Evolutionary conservation across 2,329 filamentous ascomycete genomes (phyloP), one percentile per base, ranked within the genome.

Genomic region (Xylaria polymorpha): DNA sequence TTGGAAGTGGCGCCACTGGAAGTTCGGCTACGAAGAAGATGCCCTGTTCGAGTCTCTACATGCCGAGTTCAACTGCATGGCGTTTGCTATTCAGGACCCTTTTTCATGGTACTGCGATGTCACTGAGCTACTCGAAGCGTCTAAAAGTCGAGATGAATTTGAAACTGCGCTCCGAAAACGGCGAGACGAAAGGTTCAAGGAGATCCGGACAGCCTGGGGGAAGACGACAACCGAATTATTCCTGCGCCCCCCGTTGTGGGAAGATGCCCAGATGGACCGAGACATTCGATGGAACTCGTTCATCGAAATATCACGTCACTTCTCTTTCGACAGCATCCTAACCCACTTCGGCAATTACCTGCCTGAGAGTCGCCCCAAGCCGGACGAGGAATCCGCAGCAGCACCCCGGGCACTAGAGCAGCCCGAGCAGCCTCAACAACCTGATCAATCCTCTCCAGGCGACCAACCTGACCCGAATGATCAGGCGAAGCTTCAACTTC

Each of bases 401-500:
- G 48, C 35, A 44, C 5, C 50, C 10, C 22, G 14, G 29, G n/a
- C n/a, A n/a, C 35, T 29, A 32, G 29, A n/a, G 29, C 59, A 20
- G 18, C 37, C 56, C 5, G 41, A 55, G 12, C 57, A 56, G 25
- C 15, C 50, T 14, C 18, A 1, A 9, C 29, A 39, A 43, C 4
- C 41, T 18, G 29, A 14, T 14, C 48, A 56, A 10, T 48, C 41
- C 12, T 7, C n/a, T 7, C 20, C 3, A 35, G 12, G 35, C 55
- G 90, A 87, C 73, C 83, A 86, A 43, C 81, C 87, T 2, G 85
- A 86, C 0, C 88, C 88, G 0, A 90, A 92, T 71, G 86, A 87
- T 1, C 92, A 97, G 78, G 83, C 87, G 50, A 83, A 92, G 55
- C 84, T 85, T 12, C 90, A 92, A 48, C 83, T 99, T 59, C 90